Evolutionary conservation across 331 rosid genomes (phyloP), one percentile per base, ranked within the genome.

Genomic region (Quercus phellos): DNA sequence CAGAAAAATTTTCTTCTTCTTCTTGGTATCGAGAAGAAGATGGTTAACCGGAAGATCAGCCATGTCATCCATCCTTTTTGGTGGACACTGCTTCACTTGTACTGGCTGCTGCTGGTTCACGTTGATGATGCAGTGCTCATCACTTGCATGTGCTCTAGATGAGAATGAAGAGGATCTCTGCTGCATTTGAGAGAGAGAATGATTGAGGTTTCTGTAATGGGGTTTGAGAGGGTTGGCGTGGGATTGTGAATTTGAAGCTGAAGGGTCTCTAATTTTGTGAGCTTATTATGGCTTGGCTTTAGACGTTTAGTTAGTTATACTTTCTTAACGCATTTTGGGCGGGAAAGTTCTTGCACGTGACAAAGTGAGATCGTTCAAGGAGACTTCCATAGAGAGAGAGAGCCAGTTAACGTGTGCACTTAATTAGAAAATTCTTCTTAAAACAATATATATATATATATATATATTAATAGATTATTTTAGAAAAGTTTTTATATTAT

Each of bases 161-260:
- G 87, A 82, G 74, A 18, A 64, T 46, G 83, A 51, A 77, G 78
- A 73, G 6, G 56, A 56, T 63, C 88, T 70, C 80, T 73, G 85
- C 83, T 64, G 87, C 90, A 87, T 87, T 80, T 56, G 7, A 2
- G 63, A 22, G 59, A 80, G 63, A n/a, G n/a, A n/a, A n/a, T n/a
- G n/a, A n/a, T 54, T 9, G 38, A 63, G 46, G 43, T 9, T 75
- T 42, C 50, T 9, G 13, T 42, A 10, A 42, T 8, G 13, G 10
- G 9, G 74, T 14, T 1, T 5, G 84, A 82, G 42, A 58, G 71
- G 26, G 43, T 32, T 26, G 68, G 60, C 21, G 60, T 55, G 60
- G 60, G 27, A 11, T 55, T 55, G 61, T 55, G 61, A 55, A 21
- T 55, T 19, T 21, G 22, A 2, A 55, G 21, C 14, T 10, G 16